These are phyloP conservation scores for Monilinia fructigena DNA, from an alignment of 2,329 filamentous ascomycete species.

Conservation along the genomic window DNA sequence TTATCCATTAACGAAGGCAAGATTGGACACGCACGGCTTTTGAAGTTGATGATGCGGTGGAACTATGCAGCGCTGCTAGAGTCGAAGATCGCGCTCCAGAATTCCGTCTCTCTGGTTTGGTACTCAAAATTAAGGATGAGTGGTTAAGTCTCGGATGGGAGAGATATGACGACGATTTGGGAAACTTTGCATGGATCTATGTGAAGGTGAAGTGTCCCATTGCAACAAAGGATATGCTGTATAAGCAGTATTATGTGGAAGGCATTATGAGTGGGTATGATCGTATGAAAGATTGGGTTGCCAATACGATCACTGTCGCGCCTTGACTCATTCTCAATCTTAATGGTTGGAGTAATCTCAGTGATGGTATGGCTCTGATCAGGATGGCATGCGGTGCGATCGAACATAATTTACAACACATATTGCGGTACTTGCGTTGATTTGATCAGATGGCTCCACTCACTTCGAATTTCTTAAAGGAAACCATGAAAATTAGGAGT, in stretches of 20 bases:
- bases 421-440: too few species aligned
- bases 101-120: conserved; percentile 13
- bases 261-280: conserved; percentile 16
- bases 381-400: neutral
- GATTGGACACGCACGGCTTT: conserved; percentile 18
- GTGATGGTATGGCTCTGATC: neutral
- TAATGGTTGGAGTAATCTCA: neutral
- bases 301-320: neutral
- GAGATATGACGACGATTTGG: conserved; percentile 18
- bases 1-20: conserved; percentile 19
- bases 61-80: neutral
- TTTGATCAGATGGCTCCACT: neutral
- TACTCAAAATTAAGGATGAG: neutral
- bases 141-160: conserved; percentile 13
- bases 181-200: conserved; percentile 20
- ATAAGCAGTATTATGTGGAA: conserved; percentile 18
- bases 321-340: neutral
- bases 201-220: neutral
- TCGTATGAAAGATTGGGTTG: conserved; percentile 21
- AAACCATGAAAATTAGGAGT: neutral
- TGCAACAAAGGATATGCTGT: conserved; percentile 8
- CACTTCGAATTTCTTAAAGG: too few species aligned
- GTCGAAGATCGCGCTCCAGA: neutral
- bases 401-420: too few species aligned
- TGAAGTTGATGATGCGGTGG: conserved; percentile 16